Percentiles rank a stretch among this genome's conserved stretches.
Evolutionary conservation across 495 filamentous ascomycete species (phyloP).

Genomic region (Aspergillus nanangensis): DNA sequence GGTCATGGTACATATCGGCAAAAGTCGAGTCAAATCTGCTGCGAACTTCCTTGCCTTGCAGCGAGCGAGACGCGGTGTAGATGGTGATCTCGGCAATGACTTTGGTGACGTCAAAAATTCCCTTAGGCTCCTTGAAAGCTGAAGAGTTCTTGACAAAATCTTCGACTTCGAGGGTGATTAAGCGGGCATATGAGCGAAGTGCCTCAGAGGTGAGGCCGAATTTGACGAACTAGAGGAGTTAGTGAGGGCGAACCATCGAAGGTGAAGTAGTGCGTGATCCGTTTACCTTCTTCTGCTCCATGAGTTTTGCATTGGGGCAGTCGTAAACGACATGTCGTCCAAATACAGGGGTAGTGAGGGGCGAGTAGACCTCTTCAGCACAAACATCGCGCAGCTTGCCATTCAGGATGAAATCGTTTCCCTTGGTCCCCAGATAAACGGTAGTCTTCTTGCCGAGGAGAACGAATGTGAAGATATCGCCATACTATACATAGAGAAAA

Average conservation of each 20-base stretch:
- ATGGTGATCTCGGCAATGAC: constrained; percentile 59
- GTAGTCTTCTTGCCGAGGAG: constrained; percentile 61
- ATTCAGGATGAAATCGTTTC: constrained; percentile 61
- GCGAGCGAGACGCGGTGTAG: constrained; percentile 60
- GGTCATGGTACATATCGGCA: constrained; percentile 60
- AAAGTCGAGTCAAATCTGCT: constrained; percentile 57
- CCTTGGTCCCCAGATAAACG: constrained; percentile 57
- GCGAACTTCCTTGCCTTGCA: constrained; percentile 63
- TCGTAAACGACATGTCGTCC: constrained; percentile 62
- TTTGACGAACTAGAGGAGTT: constrained; percentile 53
- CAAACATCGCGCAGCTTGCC: constrained; percentile 58
- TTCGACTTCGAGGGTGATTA: constrained; percentile 51
- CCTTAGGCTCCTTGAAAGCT: constrained; percentile 39
- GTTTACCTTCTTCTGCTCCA: constrained; percentile 65
- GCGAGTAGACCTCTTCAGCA: constrained; percentile 61
- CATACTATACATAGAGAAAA: constrained; percentile 40
- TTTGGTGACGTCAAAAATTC: constrained; percentile 50
- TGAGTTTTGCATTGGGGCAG: constrained; percentile 60
- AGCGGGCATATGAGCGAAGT: constrained; percentile 56
- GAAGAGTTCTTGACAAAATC: constrained; percentile 45
- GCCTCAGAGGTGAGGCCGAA: constrained; percentile 59
- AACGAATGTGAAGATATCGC: constrained; percentile 62
- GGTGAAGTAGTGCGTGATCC: not conserved
- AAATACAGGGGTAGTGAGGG: constrained; percentile 59
- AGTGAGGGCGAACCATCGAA: not conserved